Base-by-base conservation (phyloP, 441 rosid species). In the Corymbia calophylla region DNA sequence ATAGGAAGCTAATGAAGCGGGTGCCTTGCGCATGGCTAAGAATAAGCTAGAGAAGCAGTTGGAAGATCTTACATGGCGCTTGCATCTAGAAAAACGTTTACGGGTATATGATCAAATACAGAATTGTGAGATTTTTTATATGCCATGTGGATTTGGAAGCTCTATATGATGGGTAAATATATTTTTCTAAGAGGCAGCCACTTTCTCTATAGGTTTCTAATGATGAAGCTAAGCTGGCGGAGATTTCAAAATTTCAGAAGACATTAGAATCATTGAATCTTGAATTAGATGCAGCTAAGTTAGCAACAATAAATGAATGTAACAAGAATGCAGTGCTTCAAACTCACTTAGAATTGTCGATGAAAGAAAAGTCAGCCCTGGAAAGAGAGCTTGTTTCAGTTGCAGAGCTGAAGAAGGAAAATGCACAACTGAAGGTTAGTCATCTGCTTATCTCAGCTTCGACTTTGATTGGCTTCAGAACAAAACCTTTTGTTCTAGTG, bases 1-100 rank as follows among this genome's bases (percentile, higher is more conserved):
- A 89, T 95, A 97, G 99, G 98, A 93, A 92, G 99, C 99, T 90
- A 96, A 95, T 93, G 99, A 97, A 94, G 88, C 99, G 21, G 99
- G 99, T 92, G 99, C 99, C 56, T 92, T 97, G 92, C 98, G 97
- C 55, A 90, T 95, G 93, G 99, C 99, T 64, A 98, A 98, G 95
- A 95, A 87, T 94, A 97, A 98, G 91, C 99, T 98, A 93, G 99
- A 98, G 95, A 97, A 96, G 94, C 97, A 95, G 91, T 91, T 98
- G 88, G 99, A 98, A 90, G 99, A 98, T 92, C 95, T 98, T 86
- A 94, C 98, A 73, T 97, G 97, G 99, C 94, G 99, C 90, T 91
- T 98, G 91, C 97, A 96, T 89, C 94, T 98, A 23, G 99, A 98
- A 92, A 98, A 94, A 93, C 92, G 98, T 93, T 89, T 98, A 92